A percentile compares a stretch with the other conserved stretches of the same genome.
phyloP scores from a whole-genome alignment of 2,329 filamentous ascomycete genomes.

The Tricladium varicosporioides region DNA sequence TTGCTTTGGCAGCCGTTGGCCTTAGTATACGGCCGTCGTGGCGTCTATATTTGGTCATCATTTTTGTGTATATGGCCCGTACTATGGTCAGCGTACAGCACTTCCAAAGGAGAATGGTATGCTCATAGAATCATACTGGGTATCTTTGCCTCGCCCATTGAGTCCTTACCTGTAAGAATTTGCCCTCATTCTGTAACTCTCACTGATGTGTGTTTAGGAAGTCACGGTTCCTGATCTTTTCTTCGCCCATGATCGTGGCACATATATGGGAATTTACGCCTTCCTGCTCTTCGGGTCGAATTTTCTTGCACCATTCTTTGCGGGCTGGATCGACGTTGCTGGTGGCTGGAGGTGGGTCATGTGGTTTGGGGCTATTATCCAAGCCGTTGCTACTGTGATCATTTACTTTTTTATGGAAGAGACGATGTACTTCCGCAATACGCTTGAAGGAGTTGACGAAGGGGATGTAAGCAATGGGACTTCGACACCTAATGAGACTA shows the following conservation, averaged over 20 bases:
- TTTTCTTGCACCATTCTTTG: conserved; percentile 41
- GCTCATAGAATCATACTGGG: conserved; percentile 20
- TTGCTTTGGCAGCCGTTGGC: conserved; percentile 51
- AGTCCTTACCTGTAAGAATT: conserved; percentile 14
- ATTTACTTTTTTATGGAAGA: conserved; percentile 58
- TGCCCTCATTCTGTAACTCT: too few relatives aligned
- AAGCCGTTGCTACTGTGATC: conserved; percentile 44
- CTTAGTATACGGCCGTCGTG: conserved; percentile 39
- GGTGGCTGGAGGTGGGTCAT: conserved; percentile 48
- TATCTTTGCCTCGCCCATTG: conserved; percentile 17
- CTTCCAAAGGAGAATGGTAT: conserved; percentile 9
- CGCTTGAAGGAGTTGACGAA: conserved; percentile 5
- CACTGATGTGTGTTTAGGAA: conserved; percentile 11
- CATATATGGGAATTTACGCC: conserved; percentile 40
- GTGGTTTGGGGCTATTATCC: conserved; percentile 52
- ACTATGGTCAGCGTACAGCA: conserved; percentile 34
- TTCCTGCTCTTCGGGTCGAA: conserved; percentile 42
- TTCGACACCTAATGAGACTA: conserved; percentile 2
- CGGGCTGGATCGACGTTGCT: conserved; percentile 45
- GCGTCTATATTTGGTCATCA: conserved; percentile 6
- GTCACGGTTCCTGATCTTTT: conserved; percentile 34
- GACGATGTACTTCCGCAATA: conserved; percentile 37
- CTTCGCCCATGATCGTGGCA: conserved; percentile 39
- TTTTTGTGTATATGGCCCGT: conserved; percentile 32
- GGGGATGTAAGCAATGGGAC: conserved; percentile 40